Evolutionary conservation across 176 grass and related monocot species (phyloP), one percentile per base, ranked within the genome.

Genomic region (Zea luxurians): DNA sequence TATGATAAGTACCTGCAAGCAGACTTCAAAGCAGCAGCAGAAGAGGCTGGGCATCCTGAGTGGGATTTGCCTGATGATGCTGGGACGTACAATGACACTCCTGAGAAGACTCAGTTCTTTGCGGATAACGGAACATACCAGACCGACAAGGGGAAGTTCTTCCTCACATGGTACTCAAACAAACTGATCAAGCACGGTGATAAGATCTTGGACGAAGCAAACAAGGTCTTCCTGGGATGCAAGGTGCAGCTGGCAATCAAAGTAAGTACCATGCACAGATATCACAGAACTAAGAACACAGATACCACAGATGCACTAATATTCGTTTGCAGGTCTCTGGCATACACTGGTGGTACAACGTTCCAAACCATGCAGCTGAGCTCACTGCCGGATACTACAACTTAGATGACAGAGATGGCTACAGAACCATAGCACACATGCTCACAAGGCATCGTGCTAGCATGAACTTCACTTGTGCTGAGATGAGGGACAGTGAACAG

Each of bases 91-190:
- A 94, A 98, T 71, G 85, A 94, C 71, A 88, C 74, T 35, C 95
- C 95, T 1, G 87, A 94, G 71, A 65, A 73, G 8, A 94, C 91
- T 4, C 45, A 65, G 13, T 98, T 98, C 70, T 94, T 98, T 18
- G 67, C 76, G 5, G 76, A 78, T 45, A 76, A 87, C 4, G 95
- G 95, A 60, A 92, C 87, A 60, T 94, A 92, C 68, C 20, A 80
- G 36, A 90, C 80, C 1, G 66, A 92, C 70, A 74, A 90, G 77
- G 91, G 95, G 34, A 84, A 78, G 8, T 97, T 97, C 69, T 97
- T 97, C 61, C 89, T 97, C 36, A 89, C 84, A 61, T 98, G 95
- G 95, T 98, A 98, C 72, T 94, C 91, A 7, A 92, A 85, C 95
- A 94, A 90, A 82, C 85, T 98, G 37, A 92, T 98, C 79, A 71